Evolutionary conservation across 1,139 yeast species (phyloP), one percentile per base, ranked within the genome.

Genomic region (Lodderomyces metapsilosis): DNA sequence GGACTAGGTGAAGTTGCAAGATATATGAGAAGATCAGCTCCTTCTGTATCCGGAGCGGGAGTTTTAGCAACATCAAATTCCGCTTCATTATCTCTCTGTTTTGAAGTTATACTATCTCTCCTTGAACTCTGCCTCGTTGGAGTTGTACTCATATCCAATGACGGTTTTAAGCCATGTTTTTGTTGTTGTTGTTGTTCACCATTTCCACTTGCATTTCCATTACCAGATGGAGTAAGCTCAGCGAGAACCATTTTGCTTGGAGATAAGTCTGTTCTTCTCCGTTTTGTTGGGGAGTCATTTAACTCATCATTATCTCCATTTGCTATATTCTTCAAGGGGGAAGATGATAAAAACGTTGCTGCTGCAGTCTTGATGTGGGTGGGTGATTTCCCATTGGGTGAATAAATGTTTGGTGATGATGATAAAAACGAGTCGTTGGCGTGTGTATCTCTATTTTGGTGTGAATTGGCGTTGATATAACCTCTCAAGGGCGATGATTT

Each of bases 21-120:
- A 58, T 79, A 88, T 80, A 88, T 77, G 47, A 88, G 71, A 47
- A 88, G 65, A 57, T 85, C 94, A 1, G 95, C 96, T 5, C 95
- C 96, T 58, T 84, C 89, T 41, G 32, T 28, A 10, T 28, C 32
- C 8, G 32, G 32, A 13, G 35, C 40, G n/a, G 40, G 40, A 3
- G 40, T 37, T 23, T 37, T 37, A 3, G 40, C 36, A n/a, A 30
- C 35, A 22, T 37, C 40, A 12, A 27, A 23, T 11, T 22, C 31
- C 3, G 22, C 38, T 12, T 33, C 25, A 22, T 5, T 18, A n/a
- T 28, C 32, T 10, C 18, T 28, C 32, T 8, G 18, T 11, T 28
- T 37, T 28, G 41, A 35, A 28, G 41, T 3, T 37, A 22, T 21
- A 34, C 37, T 16, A 42, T 41, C 34, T 42, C 45, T 11, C 7